phyloP scores from a whole-genome alignment of 148 eudicot genomes.

The Chenopodium berlandieri region DNA sequence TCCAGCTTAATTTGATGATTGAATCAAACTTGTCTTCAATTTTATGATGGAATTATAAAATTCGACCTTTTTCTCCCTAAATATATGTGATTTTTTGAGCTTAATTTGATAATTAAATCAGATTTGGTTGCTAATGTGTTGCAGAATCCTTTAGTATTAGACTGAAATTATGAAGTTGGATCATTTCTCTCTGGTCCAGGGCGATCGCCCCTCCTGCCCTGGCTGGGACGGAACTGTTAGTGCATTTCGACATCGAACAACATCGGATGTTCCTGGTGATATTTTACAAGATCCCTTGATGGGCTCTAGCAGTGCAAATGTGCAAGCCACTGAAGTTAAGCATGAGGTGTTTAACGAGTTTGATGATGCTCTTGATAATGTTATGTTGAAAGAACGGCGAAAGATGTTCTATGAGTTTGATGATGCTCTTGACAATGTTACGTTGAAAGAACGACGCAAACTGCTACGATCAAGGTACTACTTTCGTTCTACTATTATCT shows the following conservation, averaged over 20 bases:
- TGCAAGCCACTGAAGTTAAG: slow-evolving; percentile 28
- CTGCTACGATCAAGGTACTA: slow-evolving; percentile 65
- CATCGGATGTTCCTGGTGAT: slow-evolving; percentile 20
- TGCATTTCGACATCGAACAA: slow-evolving; percentile 15
- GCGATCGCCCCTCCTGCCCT: too few species aligned
- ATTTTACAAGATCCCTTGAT: slow-evolving; percentile 18
- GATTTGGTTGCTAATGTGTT: too few species aligned
- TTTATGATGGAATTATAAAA: too few species aligned
- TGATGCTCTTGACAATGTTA: slow-evolving; percentile 57
- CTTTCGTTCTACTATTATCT: neutral
- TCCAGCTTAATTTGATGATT: too few species aligned
- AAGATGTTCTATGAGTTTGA: slow-evolving; percentile 38
- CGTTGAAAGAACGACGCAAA: slow-evolving; percentile 50
- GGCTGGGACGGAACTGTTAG: neutral
- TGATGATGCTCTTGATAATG: slow-evolving; percentile 54
- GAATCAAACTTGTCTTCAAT: too few species aligned
- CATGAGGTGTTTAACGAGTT: slow-evolving; percentile 35
- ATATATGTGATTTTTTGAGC: too few species aligned
- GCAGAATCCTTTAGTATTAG: too few species aligned
- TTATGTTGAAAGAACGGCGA: slow-evolving; percentile 53
- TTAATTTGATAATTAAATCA: too few species aligned
- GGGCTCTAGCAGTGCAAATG: slow-evolving; percentile 20
- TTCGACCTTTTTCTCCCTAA: too few species aligned
- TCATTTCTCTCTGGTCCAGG: too few species aligned
- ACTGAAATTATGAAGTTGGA: too few species aligned